phyloP scores from a whole-genome alignment of 225 moss, liverwort and hornwort genomes.

The Bryoerythrophyllum caledonicum region DNA sequence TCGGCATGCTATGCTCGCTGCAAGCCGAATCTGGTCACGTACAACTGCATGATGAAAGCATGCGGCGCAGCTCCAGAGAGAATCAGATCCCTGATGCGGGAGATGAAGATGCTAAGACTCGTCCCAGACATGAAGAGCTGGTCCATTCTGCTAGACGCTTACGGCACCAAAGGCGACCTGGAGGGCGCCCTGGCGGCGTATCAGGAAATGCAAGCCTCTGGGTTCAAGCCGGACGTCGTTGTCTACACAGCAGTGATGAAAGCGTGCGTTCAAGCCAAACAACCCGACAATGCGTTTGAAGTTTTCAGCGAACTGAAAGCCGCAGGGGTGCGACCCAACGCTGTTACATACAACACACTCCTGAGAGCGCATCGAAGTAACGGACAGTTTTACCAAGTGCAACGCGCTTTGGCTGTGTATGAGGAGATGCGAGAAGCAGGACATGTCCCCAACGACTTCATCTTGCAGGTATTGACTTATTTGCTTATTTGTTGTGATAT shows the following conservation, averaged over 20 bases:
- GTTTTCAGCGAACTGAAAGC: slow-evolving; percentile 74
- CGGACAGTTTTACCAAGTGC: slow-evolving; percentile 66
- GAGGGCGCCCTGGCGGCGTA: slow-evolving; percentile 46
- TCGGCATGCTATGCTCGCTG: slow-evolving; percentile 38
- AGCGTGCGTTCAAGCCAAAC: slow-evolving; percentile 68
- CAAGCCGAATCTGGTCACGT: slow-evolving; percentile 82
- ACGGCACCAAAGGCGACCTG: slow-evolving; percentile 69
- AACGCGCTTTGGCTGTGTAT: slow-evolving; percentile 83
- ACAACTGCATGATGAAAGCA: slow-evolving; percentile 89
- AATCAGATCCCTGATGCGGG: slow-evolving; percentile 62
- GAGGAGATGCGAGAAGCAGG: slow-evolving; percentile 98
- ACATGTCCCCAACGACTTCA: slow-evolving; percentile 85
- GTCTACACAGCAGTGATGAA: slow-evolving; percentile 86
- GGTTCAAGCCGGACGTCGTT: slow-evolving; percentile 66
- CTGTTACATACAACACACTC: slow-evolving; percentile 85
- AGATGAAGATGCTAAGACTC: slow-evolving; percentile 55
- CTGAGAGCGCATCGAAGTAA: slow-evolving; percentile 70
- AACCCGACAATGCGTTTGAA: slow-evolving; percentile 76
- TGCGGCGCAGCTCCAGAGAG: slow-evolving; percentile 52
- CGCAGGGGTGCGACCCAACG: slow-evolving; percentile 74
- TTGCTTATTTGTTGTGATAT: background rate
- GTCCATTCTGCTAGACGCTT: slow-evolving; percentile 78
- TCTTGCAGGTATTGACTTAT: slow-evolving; percentile 45
- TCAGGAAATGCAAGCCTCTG: slow-evolving; percentile 56
- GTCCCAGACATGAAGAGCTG: slow-evolving; percentile 72